Evolutionary conservation across 306 rosid genomes (phyloP), one percentile per base, ranked within the genome.

Genomic region (Castanea crenata): DNA sequence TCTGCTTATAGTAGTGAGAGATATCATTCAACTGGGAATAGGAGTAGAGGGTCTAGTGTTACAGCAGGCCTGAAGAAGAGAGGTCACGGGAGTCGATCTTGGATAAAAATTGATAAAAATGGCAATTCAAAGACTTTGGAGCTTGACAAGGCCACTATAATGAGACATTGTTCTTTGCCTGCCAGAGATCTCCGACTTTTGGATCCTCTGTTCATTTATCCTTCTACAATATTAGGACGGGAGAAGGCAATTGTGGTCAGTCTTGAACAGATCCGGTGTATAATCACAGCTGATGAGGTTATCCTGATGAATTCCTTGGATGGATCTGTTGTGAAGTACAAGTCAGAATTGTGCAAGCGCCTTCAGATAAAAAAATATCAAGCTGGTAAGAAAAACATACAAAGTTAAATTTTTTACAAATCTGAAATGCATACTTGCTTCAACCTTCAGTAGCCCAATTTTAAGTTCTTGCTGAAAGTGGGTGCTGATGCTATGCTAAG

Each of bases 11-110:
- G 78, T 19, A 65, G 63, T 3, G 35, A 82, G 79, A 85, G 86
- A 59, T 74, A 72, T 65, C 56, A 78, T 56, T 75, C 71, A n/a
- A 56, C 58, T 63, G 84, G 75, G 79, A 82, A 87, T 77, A 80
- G 51, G 27, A 80, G 76, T 83, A 84, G 86, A 23, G 91, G 87
- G 70, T 12, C 88, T 71, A 80, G 77, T 69, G 15, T 18, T 67
- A 55, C 89, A 55, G 76, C 85, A 71, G 92, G 86, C 83, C 69
- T 84, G 80, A 95, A 95, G 90, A 92, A 94, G 87, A 90, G 98
- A 86, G 92, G 92, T 76, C 99, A 92, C 31, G 99, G 97, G 74
- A 87, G 79, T 78, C 97, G 99, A n/a, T 95, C 99, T 77, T 95
- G 99, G 99, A 92, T 91, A 86, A 87, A 89, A 75, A 91, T 92